Evolutionary conservation across 1,139 yeast species (phyloP), one percentile per base, ranked within the genome.

Genomic region (Zygotorulaspora mrakii): DNA sequence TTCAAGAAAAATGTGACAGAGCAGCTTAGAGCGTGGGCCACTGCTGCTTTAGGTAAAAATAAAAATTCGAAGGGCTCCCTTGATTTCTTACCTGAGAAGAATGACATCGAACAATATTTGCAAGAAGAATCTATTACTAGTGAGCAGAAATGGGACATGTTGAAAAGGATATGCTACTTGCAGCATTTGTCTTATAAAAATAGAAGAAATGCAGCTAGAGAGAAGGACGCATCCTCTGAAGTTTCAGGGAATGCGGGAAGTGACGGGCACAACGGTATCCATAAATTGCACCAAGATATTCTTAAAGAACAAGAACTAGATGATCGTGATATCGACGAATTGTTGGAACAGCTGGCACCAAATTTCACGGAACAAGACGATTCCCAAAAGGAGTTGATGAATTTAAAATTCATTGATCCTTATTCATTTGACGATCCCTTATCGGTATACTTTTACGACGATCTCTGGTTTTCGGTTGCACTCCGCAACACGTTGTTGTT

Each of bases 361-460:
- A 45, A 50, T 12, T 44, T 50, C 17, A 46, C 38, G 17, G 45
- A 26, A n/a, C 32, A 39, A 3, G 42, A 40, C 3, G 32, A 37
- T 5, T 34, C 37, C 9, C 35, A 44, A 11, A 33, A 36, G 14
- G 40, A 45, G 12, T 38, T 60, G n/a, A 30, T 56, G n/a, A 52
- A 52, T n/a, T 33, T 57, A 13, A 71, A 68, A 30, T 82, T 79
- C 45, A 72, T 91, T 42, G 96, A 88, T 59, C 98, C 98, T 0
- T 87, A 85, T 60, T 72, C 77, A 1, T 87, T 94, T 61, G 81
- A 75, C 45, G 99, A 94, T 64, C 98, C 98, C 0, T 62, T 91
- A 33, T 76, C 74, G 45, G 82, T 76, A 8, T 76, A 75, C 3
- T 91, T 94, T 59, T 86, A 79, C 57, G 91, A 84, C 53, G 95